Conservation (phyloP, 306 rosid genomes). For the Trifolium fragiferum region DNA sequence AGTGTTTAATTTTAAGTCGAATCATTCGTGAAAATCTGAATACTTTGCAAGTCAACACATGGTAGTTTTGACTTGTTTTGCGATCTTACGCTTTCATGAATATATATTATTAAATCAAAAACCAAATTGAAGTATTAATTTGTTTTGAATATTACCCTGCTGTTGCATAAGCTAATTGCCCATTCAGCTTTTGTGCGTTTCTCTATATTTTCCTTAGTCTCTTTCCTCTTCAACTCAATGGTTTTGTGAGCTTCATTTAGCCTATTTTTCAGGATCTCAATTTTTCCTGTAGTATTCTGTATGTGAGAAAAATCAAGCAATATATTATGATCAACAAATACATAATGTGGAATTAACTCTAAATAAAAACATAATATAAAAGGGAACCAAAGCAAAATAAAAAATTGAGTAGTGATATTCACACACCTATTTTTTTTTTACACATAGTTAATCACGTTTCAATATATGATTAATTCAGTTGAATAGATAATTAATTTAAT, state of each 20-base stretch:
- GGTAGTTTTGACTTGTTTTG: too few relatives aligned
- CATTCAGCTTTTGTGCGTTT: constrained; percentile 72
- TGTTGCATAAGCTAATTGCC: constrained; percentile 66
- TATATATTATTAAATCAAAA: too few relatives aligned
- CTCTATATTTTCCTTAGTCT: constrained; percentile 54
- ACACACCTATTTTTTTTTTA: too few relatives aligned
- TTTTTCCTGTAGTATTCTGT: constrained; percentile 57
- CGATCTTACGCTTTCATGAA: too few relatives aligned
- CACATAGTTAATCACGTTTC: too few relatives aligned
- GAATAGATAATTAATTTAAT: too few relatives aligned
- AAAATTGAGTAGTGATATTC: too few relatives aligned
- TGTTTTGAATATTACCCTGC: constrained; percentile 47
- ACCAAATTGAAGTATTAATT: background rate
- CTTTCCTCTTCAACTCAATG: constrained; percentile 56
- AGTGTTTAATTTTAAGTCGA: too few relatives aligned
- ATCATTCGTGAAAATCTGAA: too few relatives aligned
- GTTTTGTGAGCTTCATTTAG: constrained; percentile 53
- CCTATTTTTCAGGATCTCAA: constrained; percentile 49
- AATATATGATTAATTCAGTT: too few relatives aligned
- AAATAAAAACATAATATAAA: background rate
- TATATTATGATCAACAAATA: constrained; percentile 4
- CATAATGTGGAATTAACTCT: background rate
- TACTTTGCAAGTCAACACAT: too few relatives aligned
- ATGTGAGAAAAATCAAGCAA: constrained; percentile 11
- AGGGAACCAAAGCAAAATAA: too few relatives aligned